A percentile compares a stretch with the other conserved stretches of the same genome.
Evolutionary conservation across 345 rosid genomes (phyloP).

Genomic region (Populus pruinosa): DNA sequence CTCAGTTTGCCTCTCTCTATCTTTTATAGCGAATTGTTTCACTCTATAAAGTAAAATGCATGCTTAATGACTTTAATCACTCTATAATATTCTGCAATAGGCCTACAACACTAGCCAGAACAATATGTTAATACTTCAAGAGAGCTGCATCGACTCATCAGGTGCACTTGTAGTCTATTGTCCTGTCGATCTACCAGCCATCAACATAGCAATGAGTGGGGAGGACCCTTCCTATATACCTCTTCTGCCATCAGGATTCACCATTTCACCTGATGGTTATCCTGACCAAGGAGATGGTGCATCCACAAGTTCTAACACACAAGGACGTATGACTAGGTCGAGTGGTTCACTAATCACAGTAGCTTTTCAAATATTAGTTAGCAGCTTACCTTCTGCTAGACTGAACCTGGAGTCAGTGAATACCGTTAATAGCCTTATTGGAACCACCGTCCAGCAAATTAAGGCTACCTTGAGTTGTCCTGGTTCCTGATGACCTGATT

Average conservation of each 20-base stretch:
- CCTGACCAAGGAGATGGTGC: slow-evolving; percentile 54
- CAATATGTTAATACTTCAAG: slow-evolving; percentile 93
- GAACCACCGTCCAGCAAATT: slow-evolving; percentile 88
- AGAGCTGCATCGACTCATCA: slow-evolving; percentile 82
- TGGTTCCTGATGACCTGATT: slow-evolving; percentile 41
- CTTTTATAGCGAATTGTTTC: not conserved
- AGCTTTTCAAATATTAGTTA: slow-evolving; percentile 88
- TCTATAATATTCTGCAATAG: slow-evolving; percentile 26
- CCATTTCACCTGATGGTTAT: slow-evolving; percentile 70
- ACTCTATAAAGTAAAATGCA: not conserved
- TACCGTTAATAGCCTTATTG: slow-evolving; percentile 81
- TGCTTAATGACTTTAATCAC: not conserved
- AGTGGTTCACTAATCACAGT: slow-evolving; percentile 78
- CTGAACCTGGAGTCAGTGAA: slow-evolving; percentile 91
- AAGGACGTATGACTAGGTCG: slow-evolving; percentile 33
- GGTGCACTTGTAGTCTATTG: slow-evolving; percentile 81
- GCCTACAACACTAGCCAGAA: slow-evolving; percentile 73
- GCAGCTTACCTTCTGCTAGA: slow-evolving; percentile 80
- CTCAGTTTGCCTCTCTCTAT: not conserved
- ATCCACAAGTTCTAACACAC: slow-evolving; percentile 55
- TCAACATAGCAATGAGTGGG: slow-evolving; percentile 89
- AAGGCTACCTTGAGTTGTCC: slow-evolving; percentile 84
- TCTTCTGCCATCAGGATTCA: slow-evolving; percentile 86
- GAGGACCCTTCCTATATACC: slow-evolving; percentile 90
- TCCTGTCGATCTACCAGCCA: slow-evolving; percentile 75